A percentile compares a stretch with the other conserved stretches of the same genome.
These are phyloP conservation scores for Mycena metata DNA, from an alignment of 768 basidiomycete genomes.

Conservation along the genomic window DNA sequence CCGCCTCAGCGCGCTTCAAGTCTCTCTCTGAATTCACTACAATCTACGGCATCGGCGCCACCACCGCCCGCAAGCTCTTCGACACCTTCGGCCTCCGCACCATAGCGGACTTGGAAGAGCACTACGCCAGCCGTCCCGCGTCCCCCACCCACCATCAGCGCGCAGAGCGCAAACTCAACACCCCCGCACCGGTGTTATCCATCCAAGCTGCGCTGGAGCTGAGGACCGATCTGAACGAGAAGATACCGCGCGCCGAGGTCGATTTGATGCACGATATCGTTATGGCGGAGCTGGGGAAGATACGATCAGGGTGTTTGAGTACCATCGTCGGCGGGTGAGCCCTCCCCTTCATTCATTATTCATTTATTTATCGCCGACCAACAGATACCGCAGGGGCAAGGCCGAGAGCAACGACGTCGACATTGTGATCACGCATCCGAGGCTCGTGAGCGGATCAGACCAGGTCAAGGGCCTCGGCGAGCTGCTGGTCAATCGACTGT, in stretches of 20 bases:
- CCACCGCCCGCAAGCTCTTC: conserved; percentile 76
- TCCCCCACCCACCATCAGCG: no score
- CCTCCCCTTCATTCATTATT: background rate
- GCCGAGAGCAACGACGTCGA: conserved; percentile 87
- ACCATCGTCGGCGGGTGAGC: conserved; percentile 88
- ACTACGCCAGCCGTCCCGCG: conserved; percentile 66
- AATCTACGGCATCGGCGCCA: conserved; percentile 81
- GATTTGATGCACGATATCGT: conserved; percentile 81
- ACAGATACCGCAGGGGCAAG: conserved; percentile 90
- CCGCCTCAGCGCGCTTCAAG: conserved; percentile 65
- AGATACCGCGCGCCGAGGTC: conserved; percentile 81
- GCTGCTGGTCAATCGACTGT: conserved; percentile 68
- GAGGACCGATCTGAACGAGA: conserved; percentile 64
- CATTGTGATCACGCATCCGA: conserved; percentile 84
- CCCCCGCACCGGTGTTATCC: conserved; percentile 51
- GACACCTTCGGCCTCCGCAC: conserved; percentile 71
- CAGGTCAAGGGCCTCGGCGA: conserved; percentile 75
- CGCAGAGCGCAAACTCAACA: conserved; percentile 8
- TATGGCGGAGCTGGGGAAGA: conserved; percentile 70
- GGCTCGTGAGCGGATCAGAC: conserved; percentile 49
- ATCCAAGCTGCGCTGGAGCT: conserved; percentile 73
- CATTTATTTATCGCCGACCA: background rate
- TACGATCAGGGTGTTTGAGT: conserved; percentile 77
- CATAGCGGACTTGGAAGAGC: conserved; percentile 75
- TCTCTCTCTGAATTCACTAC: conserved; percentile 70